A percentile compares a stretch with the other conserved stretches of the same genome.
Evolutionary conservation across 2,329 filamentous ascomycete species (phyloP).

Genomic region (Colletotrichum ledebouriae): DNA sequence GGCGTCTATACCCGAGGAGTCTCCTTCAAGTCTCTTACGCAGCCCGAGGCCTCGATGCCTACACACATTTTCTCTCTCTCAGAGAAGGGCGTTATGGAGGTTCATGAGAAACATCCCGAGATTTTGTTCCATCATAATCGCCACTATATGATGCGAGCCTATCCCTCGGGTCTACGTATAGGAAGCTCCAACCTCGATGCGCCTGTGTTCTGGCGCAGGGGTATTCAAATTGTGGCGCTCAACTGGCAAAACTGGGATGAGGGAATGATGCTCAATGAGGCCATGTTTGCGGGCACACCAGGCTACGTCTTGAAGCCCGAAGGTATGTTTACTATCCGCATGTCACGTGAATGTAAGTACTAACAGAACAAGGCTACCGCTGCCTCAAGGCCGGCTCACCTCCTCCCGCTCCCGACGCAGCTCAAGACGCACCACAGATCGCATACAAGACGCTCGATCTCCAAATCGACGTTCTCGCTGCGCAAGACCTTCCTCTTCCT

Average conservation of each 20-base stretch:
- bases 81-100: slow-evolving; percentile 73
- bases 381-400: slow-evolving; percentile 48
- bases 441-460: slow-evolving; percentile 74
- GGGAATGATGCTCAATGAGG: slow-evolving; percentile 96
- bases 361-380: slow-evolving; percentile 53
- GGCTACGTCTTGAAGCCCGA: slow-evolving; percentile 90
- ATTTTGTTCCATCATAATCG: slow-evolving; percentile 85
- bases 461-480: slow-evolving; percentile 80
- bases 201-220: slow-evolving; percentile 86
- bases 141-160: slow-evolving; percentile 86
- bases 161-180: slow-evolving; percentile 86
- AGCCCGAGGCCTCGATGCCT: slow-evolving; percentile 76
- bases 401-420: slow-evolving; percentile 16
- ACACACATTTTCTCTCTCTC: slow-evolving; percentile 78
- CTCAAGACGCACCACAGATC: slow-evolving; percentile 49
- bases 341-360: background rate
- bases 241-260: slow-evolving; percentile 95
- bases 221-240: slow-evolving; percentile 90
- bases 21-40: slow-evolving; percentile 82
- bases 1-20: slow-evolving; percentile 88
- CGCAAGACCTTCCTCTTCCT: slow-evolving; percentile 80
- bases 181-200: slow-evolving; percentile 90
- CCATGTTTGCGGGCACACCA: slow-evolving; percentile 86
- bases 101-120: slow-evolving; percentile 62
- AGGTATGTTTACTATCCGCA: slow-evolving; percentile 57